A percentile compares a stretch with the other conserved stretches of the same genome.
Conservation (phyloP, 805 yeast genomes). For the Yarrowia divulgata region DNA sequence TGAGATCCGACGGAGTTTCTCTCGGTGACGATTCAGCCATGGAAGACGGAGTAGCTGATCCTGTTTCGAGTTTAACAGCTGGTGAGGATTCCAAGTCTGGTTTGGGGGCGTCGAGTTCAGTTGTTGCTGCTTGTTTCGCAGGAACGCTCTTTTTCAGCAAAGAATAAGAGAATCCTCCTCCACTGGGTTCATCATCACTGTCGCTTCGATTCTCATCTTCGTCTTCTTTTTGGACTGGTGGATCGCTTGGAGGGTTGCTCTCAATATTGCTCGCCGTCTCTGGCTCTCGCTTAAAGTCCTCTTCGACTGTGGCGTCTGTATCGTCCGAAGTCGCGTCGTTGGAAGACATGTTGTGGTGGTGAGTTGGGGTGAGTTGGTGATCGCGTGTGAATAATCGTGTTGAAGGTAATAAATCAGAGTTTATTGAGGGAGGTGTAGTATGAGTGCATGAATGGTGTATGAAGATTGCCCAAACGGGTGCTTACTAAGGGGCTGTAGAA, state of each 20-base stretch:
- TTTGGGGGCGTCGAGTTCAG: too few relatives aligned
- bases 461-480: too few relatives aligned
- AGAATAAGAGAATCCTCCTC: conserved; percentile 13
- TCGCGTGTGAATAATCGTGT: too few relatives aligned
- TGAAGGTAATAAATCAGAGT: too few relatives aligned
- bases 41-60: neutral
- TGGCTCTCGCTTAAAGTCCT: conserved; percentile 23
- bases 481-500: too few relatives aligned
- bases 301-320: conserved; percentile 37
- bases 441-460: too few relatives aligned
- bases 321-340: conserved; percentile 38
- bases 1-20: conserved; percentile 4
- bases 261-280: neutral
- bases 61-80: neutral
- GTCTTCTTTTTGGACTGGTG: neutral
- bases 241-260: conserved; percentile 1
- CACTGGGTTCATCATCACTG: conserved; percentile 9
- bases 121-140: neutral
- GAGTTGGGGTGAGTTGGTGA: neutral
- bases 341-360: conserved; percentile 12
- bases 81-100: neutral
- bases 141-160: conserved; percentile 8
- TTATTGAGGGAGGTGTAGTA: too few relatives aligned
- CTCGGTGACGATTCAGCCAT: neutral
- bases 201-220: neutral